phyloP scores from a whole-genome alignment of 495 filamentous ascomycete genomes.

The Penicillium pancosmium region DNA sequence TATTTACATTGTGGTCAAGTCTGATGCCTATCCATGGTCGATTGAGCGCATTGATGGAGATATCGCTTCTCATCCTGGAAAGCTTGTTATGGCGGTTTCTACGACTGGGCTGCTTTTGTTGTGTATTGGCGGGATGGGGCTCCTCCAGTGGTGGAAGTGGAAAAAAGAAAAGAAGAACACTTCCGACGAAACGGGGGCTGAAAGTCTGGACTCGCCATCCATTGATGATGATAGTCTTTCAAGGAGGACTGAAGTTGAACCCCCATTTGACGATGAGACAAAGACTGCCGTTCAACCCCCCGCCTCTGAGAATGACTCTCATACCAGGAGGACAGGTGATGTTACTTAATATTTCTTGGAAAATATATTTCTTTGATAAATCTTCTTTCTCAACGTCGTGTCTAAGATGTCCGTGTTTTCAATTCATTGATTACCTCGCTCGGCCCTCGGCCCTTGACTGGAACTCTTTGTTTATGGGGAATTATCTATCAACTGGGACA shows the following conservation, averaged over 20 bases:
- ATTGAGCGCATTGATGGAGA: conserved; percentile 7
- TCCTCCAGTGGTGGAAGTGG: not conserved
- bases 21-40: conserved; percentile 8
- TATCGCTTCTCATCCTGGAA: conserved; percentile 1
- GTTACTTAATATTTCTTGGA: no score
- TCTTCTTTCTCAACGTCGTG: not conserved
- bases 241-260: not conserved
- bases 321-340: not conserved
- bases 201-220: not conserved
- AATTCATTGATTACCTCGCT: not conserved
- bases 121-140: not conserved
- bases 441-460: not conserved
- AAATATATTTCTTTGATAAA: not conserved
- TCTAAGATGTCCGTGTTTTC: not conserved
- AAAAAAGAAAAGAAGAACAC: not conserved
- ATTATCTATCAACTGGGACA: no score
- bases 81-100: conserved; percentile 1
- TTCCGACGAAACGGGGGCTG: not conserved
- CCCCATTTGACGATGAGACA: not conserved
- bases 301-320: not conserved
- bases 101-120: not conserved
- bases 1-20: conserved; percentile 10
- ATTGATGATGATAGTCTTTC: conserved; percentile 1
- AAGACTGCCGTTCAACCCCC: not conserved
- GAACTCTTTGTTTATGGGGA: not conserved